Base-by-base conservation (phyloP, 2,329 filamentous ascomycete genomes). In the Colletotrichum navitas region DNA sequence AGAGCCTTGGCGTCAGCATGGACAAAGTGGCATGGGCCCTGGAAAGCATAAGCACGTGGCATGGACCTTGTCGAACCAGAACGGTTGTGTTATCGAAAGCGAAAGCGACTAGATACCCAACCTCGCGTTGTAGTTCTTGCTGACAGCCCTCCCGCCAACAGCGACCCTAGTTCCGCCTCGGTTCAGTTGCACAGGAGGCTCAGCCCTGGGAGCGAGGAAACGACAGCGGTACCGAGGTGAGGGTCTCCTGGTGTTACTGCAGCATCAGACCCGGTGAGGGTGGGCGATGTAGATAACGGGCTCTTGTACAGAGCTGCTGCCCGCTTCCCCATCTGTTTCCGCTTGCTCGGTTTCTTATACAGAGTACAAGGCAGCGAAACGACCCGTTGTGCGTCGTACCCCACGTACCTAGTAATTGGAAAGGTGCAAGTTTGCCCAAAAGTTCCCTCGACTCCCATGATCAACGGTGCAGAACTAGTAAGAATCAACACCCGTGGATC, bases 301-400 rank as follows among this genome's bases (percentile, higher is more conserved):
- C n/a, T 49, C n/a, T 14, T 12, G 43, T 59, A 54, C 32, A 45
- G 26, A 47, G 43, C 65, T 36, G 47, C 61, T 11, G 26, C 58
- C 36, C 41, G 29, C 18, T 29, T 32, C n/a, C 3, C 36, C 55
- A 12, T 16, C 26, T 11, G 26, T 36, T 60, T 52, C 24, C 62
- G 58, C 24, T 14, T 36, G 12, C 54, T 49, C 62, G 45, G 67
- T 45, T 64, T 54, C 7, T 14, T 36, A 32, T 18, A 12, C 34
- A 16, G 14, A 29, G 21, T 39, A 24, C 10, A 36, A 11, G 16
- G 24, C 45, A 26, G n/a, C 29, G 16, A 7, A 26, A 56, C 39
- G 54, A 41, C 43, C 5, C 32, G 47, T 49, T 26, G n/a, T 36
- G 10, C 34, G 8, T 7, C 34, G 34, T 11, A 10, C 11, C 11